These are phyloP conservation scores for Picochlorum sp. DNA, from an alignment of 139 green algal species.

Conservation along the genomic window DNA sequence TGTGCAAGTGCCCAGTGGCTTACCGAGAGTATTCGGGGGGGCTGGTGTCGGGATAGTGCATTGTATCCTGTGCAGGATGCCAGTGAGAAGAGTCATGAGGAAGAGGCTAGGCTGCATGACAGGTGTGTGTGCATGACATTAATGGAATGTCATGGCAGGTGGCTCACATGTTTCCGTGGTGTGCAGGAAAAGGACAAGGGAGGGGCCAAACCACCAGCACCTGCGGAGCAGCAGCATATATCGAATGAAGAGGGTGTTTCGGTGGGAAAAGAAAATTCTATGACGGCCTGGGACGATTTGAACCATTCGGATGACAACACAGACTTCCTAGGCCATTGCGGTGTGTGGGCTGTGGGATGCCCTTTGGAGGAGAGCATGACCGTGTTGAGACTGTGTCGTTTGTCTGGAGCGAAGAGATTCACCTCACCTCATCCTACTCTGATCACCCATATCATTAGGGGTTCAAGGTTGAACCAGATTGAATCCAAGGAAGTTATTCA, in stretches of 20 bases:
- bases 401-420: constrained; percentile 27
- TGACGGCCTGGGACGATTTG: constrained; percentile 3
- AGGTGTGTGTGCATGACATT: not conserved
- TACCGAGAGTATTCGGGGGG: constrained; percentile 2
- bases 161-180: not conserved
- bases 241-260: not conserved
- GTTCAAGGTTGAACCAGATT: not conserved
- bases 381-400: constrained; percentile 15
- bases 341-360: constrained; percentile 25
- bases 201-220: not conserved
- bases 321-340: constrained; percentile 19
- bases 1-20: constrained; percentile 16
- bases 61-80: constrained; percentile 1
- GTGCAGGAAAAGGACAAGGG: not conserved
- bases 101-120: not conserved
- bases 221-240: not conserved
- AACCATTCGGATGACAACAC: constrained; percentile 16
- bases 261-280: not conserved
- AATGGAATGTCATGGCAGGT: too few relatives aligned
- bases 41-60: constrained; percentile 25
- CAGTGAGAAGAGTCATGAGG: not conserved
- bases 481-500: constrained; percentile 7
- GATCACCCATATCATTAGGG: constrained; percentile 32
- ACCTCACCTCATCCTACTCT: constrained; percentile 5
- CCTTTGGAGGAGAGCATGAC: constrained; percentile 17